Percentiles rank a stretch among this genome's conserved stretches.
Conservation (phyloP, 768 basidiomycete genomes). For the Sarcodon sp. region DNA sequence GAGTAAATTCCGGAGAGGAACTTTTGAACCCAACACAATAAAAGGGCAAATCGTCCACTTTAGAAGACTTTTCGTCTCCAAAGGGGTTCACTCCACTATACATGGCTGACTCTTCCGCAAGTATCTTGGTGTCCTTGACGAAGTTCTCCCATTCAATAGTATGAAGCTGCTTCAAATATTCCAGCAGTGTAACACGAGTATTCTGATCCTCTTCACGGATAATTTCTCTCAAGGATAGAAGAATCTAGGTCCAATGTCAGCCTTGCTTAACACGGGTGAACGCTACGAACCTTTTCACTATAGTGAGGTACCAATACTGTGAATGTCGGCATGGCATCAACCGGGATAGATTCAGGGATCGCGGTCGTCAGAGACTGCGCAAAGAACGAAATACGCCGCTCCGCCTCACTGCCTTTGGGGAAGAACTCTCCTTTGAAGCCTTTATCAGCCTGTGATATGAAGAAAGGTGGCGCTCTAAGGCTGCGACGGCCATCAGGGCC, state of each 20-base stretch:
- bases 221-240: slow-evolving; percentile 93
- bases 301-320: slow-evolving; percentile 98
- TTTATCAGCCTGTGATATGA: slow-evolving; percentile 90
- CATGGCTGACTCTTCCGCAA: slow-evolving; percentile 89
- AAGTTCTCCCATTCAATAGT: slow-evolving; percentile 99
- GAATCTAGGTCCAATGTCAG: slow-evolving; percentile 37
- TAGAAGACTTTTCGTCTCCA: slow-evolving; percentile 75
- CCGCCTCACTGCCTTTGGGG: slow-evolving; percentile 89
- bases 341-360: slow-evolving; percentile 85
- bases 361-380: slow-evolving; percentile 95
- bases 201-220: slow-evolving; percentile 98
- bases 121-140: slow-evolving; percentile 97
- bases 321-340: slow-evolving; percentile 99
- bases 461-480: slow-evolving; percentile 92
- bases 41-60: slow-evolving; percentile 90
- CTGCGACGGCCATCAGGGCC: slow-evolving; percentile 79
- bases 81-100: slow-evolving; percentile 70
- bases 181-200: slow-evolving; percentile 91
- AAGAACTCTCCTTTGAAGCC: slow-evolving; percentile 82
- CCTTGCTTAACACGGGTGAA: background rate
- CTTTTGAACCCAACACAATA: slow-evolving; percentile 99
- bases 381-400: slow-evolving; percentile 97
- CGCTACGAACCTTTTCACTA: slow-evolving; percentile 71
- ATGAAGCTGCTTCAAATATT: slow-evolving; percentile 97
- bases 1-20: slow-evolving; percentile 94